Percentiles rank a stretch among this genome's conserved stretches.
Evolutionary conservation across 73 alveolate genomes (phyloP).

Genomic region (Loxodes magnus): DNA sequence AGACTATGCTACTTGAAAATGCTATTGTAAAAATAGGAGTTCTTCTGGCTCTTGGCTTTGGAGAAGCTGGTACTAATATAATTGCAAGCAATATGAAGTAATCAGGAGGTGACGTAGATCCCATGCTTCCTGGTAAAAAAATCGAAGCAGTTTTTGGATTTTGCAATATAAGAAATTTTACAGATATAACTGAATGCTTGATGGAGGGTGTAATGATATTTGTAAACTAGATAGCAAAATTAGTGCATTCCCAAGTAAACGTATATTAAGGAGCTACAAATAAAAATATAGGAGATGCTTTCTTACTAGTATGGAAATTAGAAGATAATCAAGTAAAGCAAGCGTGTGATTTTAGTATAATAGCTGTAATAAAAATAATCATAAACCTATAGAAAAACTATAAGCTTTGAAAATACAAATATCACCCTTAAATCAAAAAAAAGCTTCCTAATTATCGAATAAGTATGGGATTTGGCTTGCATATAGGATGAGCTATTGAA

Average conservation of each 20-base stretch:
- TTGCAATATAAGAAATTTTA: constrained; percentile 73
- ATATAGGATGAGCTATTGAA: constrained; percentile 95
- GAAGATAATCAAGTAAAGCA: constrained; percentile 62
- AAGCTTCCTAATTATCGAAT: constrained; percentile 64
- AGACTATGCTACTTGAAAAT: constrained; percentile 88
- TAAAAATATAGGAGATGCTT: constrained; percentile 97
- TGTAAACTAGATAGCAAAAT: constrained; percentile 94
- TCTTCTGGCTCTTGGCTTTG: constrained; percentile 13
- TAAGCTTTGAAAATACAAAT: constrained; percentile 61
- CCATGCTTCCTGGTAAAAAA: constrained; percentile 51
- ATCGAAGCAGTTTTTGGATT: too few relatives aligned
- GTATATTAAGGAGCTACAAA: constrained; percentile 90
- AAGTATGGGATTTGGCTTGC: constrained; percentile 92
- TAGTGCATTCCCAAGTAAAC: constrained; percentile 80
- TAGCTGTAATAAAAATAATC: constrained; percentile 74
- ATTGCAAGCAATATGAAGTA: constrained; percentile 54
- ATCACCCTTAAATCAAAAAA: constrained; percentile 40
- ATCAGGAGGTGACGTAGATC: constrained; percentile 72
- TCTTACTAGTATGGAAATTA: constrained; percentile 93
- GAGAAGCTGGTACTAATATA: constrained; percentile 33
- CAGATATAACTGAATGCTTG: constrained; percentile 64
- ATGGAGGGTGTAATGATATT: constrained; percentile 86
- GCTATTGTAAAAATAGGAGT: constrained; percentile 85
- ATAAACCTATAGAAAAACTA: constrained; percentile 78
- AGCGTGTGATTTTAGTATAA: constrained; percentile 82